These are phyloP conservation scores for Puccinia brachypodii DNA, from an alignment of 1,284 basidiomycete species.

Conservation along the genomic window DNA sequence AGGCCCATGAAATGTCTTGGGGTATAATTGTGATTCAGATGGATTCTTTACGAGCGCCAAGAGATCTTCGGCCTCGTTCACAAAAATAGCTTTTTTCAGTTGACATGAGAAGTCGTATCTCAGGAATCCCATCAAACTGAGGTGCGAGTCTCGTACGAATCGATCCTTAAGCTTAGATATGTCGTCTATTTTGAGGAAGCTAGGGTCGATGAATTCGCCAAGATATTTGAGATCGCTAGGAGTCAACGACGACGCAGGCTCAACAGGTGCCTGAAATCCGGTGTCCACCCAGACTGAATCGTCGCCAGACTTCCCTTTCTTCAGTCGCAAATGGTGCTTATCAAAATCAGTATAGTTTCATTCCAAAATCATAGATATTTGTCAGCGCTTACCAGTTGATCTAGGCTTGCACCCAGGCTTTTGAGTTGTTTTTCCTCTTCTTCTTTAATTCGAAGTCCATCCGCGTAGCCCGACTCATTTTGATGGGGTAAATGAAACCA, in stretches of 20 bases:
- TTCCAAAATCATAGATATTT: not conserved
- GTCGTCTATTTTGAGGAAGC: conserved; percentile 79
- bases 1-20: conserved; percentile 4
- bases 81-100: conserved; percentile 68
- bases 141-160: conserved; percentile 83
- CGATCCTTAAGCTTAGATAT: conserved; percentile 76
- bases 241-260: not conserved
- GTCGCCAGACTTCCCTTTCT: conserved; percentile 37
- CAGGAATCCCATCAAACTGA: conserved; percentile 87
- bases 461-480: conserved; percentile 23
- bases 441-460: conserved; percentile 21
- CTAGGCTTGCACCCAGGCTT: conserved; percentile 43
- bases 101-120: conserved; percentile 66
- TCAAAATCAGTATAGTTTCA: conserved; percentile 6
- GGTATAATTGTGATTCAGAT: conserved; percentile 21
- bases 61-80: conserved; percentile 69
- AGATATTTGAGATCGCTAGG: conserved; percentile 54
- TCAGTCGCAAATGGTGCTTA: not conserved
- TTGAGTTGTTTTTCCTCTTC: conserved; percentile 33
- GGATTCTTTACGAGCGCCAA: conserved; percentile 58
- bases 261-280: not conserved
- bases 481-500: conserved; percentile 63
- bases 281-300: conserved; percentile 18
- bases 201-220: conserved; percentile 76
- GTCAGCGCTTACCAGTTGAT: conserved; percentile 36